Evolutionary conservation across 2,329 filamentous ascomycete genomes (phyloP).

Genomic region (Onygena corvina): DNA sequence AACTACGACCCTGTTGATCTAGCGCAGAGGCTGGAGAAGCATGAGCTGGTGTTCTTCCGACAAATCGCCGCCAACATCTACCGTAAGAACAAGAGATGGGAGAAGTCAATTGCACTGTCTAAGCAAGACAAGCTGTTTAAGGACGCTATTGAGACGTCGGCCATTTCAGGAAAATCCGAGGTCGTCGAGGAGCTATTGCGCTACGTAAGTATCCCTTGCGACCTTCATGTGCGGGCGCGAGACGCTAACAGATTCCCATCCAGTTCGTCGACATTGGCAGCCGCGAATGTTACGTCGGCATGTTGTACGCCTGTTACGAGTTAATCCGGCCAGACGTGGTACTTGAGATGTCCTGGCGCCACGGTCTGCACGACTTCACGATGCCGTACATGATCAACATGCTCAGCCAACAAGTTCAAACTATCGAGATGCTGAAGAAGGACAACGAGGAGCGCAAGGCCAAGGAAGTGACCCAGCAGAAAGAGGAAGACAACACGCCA

Average conservation of each 20-base stretch:
- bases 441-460: conserved; percentile 91
- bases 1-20: conserved; percentile 96
- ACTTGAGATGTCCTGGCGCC: conserved; percentile 92
- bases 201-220: conserved; percentile 62
- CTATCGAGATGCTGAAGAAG: conserved; percentile 73
- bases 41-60: conserved; percentile 97
- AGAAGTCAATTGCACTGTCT: conserved; percentile 92
- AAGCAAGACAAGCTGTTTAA: conserved; percentile 99
- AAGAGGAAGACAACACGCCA: conserved; percentile 84
- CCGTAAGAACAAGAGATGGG: conserved; percentile 99
- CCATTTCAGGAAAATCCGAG: conserved; percentile 77
- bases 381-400: conserved; percentile 99
- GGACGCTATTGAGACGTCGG: conserved; percentile 95
- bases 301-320: conserved; percentile 98
- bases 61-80: conserved; percentile 98
- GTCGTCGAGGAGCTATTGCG: conserved; percentile 91
- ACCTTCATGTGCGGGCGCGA: neutral
- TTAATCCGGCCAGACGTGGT: conserved; percentile 86
- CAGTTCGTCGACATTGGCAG: conserved; percentile 99
- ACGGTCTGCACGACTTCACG: conserved; percentile 88
- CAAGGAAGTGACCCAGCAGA: conserved; percentile 60
- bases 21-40: conserved; percentile 85
- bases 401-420: conserved; percentile 76
- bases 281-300: conserved; percentile 98
- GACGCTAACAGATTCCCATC: neutral